These are phyloP conservation scores for Phlyctochytrium arcticum DNA, from an alignment of 192 early-diverging fungal species.

Conservation along the genomic window DNA sequence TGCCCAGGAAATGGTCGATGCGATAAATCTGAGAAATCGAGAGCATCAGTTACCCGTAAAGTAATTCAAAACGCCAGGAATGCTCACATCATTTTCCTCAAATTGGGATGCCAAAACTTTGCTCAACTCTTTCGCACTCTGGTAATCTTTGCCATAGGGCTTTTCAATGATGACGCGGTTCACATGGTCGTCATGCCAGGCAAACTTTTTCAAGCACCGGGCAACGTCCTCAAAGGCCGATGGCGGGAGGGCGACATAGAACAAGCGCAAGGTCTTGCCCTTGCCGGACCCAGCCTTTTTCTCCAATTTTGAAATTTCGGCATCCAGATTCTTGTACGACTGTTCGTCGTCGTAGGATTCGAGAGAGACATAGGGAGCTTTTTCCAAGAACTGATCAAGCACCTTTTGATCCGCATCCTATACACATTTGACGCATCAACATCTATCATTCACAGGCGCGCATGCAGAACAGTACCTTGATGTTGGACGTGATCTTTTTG, in stretches of 20 bases:
- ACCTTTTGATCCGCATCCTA: background rate
- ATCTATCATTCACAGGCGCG: no score
- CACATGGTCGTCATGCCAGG: constrained; percentile 52
- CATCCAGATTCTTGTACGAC: constrained; percentile 59
- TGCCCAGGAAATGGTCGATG: constrained; percentile 92
- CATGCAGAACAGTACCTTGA: constrained; percentile 40
- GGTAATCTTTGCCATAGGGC: constrained; percentile 83
- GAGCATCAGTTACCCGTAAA: background rate
- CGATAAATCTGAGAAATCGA: constrained; percentile 65
- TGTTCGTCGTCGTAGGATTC: constrained; percentile 64
- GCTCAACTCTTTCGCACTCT: constrained; percentile 68
- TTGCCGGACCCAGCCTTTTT: constrained; percentile 14
- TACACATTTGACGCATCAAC: background rate
- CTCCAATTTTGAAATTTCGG: constrained; percentile 54
- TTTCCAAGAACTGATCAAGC: constrained; percentile 47
- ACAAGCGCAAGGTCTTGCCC: constrained; percentile 62
- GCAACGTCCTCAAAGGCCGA: constrained; percentile 79
- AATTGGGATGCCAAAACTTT: constrained; percentile 61
- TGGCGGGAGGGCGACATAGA: constrained; percentile 86
- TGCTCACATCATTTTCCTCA: constrained; percentile 68
- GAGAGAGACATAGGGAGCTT: constrained; percentile 67
- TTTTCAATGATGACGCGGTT: constrained; percentile 89
- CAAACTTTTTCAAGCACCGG: constrained; percentile 57
- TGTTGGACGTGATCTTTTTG: constrained; percentile 52
- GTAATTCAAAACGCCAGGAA: background rate